These are phyloP conservation scores for Scheffersomyces stambukii DNA, from an alignment of 1,139 yeast species.

Conservation along the genomic window DNA sequence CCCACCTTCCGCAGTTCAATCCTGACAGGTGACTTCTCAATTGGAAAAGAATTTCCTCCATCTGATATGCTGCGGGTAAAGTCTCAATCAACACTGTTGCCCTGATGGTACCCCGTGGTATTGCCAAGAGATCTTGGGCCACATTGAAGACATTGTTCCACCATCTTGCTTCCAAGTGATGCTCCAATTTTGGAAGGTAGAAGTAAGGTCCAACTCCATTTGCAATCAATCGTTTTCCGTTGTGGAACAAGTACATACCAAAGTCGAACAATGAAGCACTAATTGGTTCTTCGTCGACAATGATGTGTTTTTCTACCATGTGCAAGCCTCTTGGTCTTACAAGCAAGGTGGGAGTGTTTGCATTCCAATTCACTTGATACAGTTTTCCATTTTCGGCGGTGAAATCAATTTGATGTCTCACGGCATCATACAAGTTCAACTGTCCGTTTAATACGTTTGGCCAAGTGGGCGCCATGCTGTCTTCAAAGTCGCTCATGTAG, in stretches of 20 bases:
- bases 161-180: slow-evolving; percentile 71
- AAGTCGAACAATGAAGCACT: slow-evolving; percentile 75
- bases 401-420: slow-evolving; percentile 63
- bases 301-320: slow-evolving; percentile 66
- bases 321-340: slow-evolving; percentile 91
- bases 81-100: slow-evolving; percentile 79
- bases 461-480: slow-evolving; percentile 96
- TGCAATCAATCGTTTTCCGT: slow-evolving; percentile 55
- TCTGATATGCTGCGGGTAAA: slow-evolving; percentile 72
- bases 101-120: slow-evolving; percentile 69
- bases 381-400: slow-evolving; percentile 54
- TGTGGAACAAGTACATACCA: slow-evolving; percentile 72
- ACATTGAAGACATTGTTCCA: slow-evolving; percentile 75
- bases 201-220: slow-evolving; percentile 75
- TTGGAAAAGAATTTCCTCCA: slow-evolving; percentile 78
- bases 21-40: slow-evolving; percentile 73
- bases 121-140: slow-evolving; percentile 62
- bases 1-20: slow-evolving; percentile 82
- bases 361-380: slow-evolving; percentile 53
- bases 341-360: slow-evolving; percentile 66
- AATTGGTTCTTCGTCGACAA: slow-evolving; percentile 72
- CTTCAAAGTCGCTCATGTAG: slow-evolving; percentile 95
- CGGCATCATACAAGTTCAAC: slow-evolving; percentile 85
- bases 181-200: slow-evolving; percentile 78
- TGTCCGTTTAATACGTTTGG: slow-evolving; percentile 82